phyloP scores from a whole-genome alignment of 345 rosid genomes.

The Luvunga scandens region DNA sequence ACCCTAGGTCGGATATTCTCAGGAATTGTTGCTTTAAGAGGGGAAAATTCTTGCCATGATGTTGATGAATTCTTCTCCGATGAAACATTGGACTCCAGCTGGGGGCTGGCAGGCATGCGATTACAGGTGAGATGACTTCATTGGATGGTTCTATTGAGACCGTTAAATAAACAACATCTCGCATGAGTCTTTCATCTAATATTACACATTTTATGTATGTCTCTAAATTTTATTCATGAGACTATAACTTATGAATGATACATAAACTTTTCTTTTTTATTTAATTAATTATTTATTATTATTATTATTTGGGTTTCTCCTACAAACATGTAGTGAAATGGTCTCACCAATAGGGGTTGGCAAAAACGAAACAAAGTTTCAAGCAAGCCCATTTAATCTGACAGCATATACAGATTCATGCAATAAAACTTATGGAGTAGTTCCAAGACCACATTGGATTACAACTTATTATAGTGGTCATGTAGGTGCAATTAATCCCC shows the following conservation, averaged over 20 bases:
- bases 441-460: constrained; percentile 20
- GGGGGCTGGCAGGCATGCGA: constrained; percentile 20
- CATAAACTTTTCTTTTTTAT: no score
- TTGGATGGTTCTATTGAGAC: no score
- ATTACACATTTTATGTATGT: no score
- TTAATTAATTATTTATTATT: no score
- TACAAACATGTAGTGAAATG: constrained; percentile 22
- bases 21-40: constrained; percentile 1
- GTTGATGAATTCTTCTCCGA: background rate
- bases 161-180: no score
- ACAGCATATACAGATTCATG: background rate
- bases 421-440: background rate
- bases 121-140: no score
- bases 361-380: constrained; percentile 11
- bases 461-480: constrained; percentile 16
- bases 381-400: constrained; percentile 16
- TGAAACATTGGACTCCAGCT: constrained; percentile 11
- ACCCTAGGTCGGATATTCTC: constrained; percentile 15
- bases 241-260: no score
- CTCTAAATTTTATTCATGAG: no score
- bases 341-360: constrained; percentile 15
- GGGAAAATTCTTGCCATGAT: constrained; percentile 4
- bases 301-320: no score
- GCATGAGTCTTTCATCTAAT: no score
- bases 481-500: background rate